These are phyloP conservation scores for Colletotrichum camelliae DNA, from an alignment of 2,329 filamentous ascomycete genomes.

Conservation along the genomic window DNA sequence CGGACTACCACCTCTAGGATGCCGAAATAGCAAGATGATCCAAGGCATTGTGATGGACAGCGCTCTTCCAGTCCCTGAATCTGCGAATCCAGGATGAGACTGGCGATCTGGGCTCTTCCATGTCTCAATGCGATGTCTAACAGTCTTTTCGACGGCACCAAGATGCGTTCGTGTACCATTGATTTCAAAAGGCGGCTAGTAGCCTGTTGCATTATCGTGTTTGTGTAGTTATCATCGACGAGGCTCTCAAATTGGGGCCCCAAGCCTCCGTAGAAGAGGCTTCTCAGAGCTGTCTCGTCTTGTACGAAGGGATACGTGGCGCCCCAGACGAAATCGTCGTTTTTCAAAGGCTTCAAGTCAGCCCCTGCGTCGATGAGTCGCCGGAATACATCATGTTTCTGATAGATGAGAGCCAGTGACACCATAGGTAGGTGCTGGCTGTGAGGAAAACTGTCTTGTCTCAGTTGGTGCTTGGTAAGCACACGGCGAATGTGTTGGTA, in stretches of 20 bases:
- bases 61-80: background rate
- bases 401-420: background rate
- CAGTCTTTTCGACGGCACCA: background rate
- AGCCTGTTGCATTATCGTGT: background rate
- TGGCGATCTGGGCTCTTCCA: fast-evolving
- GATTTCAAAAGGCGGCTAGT: fast-evolving
- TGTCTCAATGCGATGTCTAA: background rate
- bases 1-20: background rate
- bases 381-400: background rate
- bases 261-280: background rate
- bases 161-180: background rate
- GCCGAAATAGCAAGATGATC: background rate
- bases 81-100: background rate
- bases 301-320: fast-evolving
- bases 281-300: background rate
- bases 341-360: background rate
- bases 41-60: background rate
- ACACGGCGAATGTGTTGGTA: background rate
- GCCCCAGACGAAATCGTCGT: background rate
- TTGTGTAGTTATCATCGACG: fast-evolving
- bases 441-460: background rate
- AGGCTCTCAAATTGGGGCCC: background rate
- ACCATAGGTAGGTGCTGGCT: background rate
- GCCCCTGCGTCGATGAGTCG: background rate
- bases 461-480: fast-evolving